These are phyloP conservation scores for Retiboletus flavoniger DNA, from an alignment of 1,284 basidiomycete species.

Conservation along the genomic window DNA sequence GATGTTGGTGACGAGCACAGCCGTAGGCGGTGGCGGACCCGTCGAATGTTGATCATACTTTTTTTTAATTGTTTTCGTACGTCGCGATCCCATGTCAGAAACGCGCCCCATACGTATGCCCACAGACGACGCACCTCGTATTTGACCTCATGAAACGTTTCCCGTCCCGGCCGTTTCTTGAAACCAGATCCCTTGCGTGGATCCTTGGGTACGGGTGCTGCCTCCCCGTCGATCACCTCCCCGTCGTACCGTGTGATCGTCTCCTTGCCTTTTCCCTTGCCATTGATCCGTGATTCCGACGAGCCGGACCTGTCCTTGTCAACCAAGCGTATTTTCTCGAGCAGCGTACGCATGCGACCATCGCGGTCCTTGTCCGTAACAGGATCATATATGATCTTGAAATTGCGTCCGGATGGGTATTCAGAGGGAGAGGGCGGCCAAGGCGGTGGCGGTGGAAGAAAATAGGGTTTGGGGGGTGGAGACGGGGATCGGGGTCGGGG, in stretches of 20 bases:
- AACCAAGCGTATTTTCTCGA: slow-evolving; percentile 50
- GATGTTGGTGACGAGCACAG: slow-evolving; percentile 74
- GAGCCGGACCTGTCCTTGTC: slow-evolving; percentile 33
- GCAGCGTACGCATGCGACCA: slow-evolving; percentile 46
- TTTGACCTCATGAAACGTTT: slow-evolving; percentile 48
- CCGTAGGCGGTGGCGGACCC: slow-evolving; percentile 73
- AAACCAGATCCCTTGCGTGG: slow-evolving; percentile 50
- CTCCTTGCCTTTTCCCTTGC: slow-evolving; percentile 65
- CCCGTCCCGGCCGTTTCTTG: slow-evolving; percentile 41
- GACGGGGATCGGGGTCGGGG: slow-evolving; percentile 8
- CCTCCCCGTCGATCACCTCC: slow-evolving; percentile 50
- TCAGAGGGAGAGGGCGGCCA: slow-evolving; percentile 48
- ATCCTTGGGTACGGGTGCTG: slow-evolving; percentile 48
- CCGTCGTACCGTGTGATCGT: slow-evolving; percentile 56
- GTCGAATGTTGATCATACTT: slow-evolving; percentile 79
- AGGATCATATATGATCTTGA: slow-evolving; percentile 65
- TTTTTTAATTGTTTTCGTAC: slow-evolving; percentile 33
- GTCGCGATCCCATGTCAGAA: slow-evolving; percentile 15
- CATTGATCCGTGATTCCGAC: slow-evolving; percentile 49
- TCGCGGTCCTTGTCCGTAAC: slow-evolving; percentile 48
- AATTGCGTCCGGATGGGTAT: slow-evolving; percentile 49
- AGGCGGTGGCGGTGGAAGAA: slow-evolving; percentile 40
- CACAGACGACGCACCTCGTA: slow-evolving; percentile 58
- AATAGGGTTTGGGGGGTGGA: slow-evolving; percentile 32
- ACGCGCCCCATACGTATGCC: background rate